Evolutionary conservation across 2,329 filamentous ascomycete species (phyloP).

Genomic region (Rutstroemia sp.): DNA sequence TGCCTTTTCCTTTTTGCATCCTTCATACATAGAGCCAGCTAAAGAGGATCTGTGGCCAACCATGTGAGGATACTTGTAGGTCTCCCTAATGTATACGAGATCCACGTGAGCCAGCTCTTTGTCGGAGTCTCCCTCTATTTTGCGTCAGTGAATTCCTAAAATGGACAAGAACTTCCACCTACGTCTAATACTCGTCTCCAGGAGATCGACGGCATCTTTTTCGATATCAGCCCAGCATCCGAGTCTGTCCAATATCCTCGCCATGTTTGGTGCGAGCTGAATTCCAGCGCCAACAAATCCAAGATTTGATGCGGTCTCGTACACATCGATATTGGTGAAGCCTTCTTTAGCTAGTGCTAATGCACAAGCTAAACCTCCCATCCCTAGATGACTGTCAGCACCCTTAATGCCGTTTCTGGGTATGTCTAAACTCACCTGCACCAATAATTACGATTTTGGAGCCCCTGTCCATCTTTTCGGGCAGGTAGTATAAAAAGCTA

Average conservation of each 20-base stretch:
- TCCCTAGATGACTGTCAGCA: conserved; percentile 42
- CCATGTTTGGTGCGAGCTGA: conserved; percentile 77
- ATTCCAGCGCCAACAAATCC: conserved; percentile 83
- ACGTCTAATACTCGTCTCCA: conserved; percentile 66
- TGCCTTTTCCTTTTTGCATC: conserved; percentile 53
- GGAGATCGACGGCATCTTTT: conserved; percentile 62
- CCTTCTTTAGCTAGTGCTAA: conserved; percentile 70
- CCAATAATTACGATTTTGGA: conserved; percentile 37
- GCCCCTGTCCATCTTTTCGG: not conserved
- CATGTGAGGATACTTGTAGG: conserved; percentile 54
- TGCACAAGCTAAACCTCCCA: conserved; percentile 69
- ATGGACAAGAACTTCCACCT: conserved; percentile 20
- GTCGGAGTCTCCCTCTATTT: conserved; percentile 57
- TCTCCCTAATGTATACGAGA: conserved; percentile 57
- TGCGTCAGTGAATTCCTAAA: not conserved
- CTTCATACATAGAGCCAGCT: conserved; percentile 61
- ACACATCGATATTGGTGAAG: conserved; percentile 66
- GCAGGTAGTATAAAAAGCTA: not conserved
- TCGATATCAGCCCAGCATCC: conserved; percentile 68
- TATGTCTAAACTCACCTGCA: conserved; percentile 35
- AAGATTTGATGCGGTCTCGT: conserved; percentile 63
- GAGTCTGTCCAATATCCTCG: conserved; percentile 63
- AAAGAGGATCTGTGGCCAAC: conserved; percentile 70
- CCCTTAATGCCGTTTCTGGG: too few relatives aligned
- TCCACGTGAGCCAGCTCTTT: conserved; percentile 63